A percentile compares a stretch with the other conserved stretches of the same genome.
These are phyloP conservation scores for Hemileccinum rubropunctum DNA, from an alignment of 768 basidiomycete genomes.

Conservation along the genomic window DNA sequence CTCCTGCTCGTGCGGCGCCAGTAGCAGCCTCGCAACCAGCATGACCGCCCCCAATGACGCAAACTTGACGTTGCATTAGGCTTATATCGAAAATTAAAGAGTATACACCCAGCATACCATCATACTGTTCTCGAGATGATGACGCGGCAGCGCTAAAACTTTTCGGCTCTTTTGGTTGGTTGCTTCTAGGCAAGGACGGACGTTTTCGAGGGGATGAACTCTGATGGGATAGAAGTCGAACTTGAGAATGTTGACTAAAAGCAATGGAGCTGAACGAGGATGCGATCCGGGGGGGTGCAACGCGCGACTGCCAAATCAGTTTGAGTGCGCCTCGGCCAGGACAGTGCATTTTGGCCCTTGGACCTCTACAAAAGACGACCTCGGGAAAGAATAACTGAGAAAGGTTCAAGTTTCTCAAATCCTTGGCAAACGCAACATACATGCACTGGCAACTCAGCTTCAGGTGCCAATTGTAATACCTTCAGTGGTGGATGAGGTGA, in stretches of 20 bases:
- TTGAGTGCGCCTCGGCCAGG: neutral
- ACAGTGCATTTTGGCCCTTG: slow-evolving; percentile 2
- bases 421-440: no score
- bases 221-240: neutral
- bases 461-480: no score
- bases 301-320: neutral
- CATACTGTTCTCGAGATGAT: slow-evolving; percentile 13
- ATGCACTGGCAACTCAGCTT: no score
- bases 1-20: slow-evolving; percentile 80
- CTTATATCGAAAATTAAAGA: slow-evolving; percentile 28
- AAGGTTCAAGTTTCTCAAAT: no score
- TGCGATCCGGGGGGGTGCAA: neutral
- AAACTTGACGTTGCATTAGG: slow-evolving; percentile 51
- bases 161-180: neutral
- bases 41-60: slow-evolving; percentile 89
- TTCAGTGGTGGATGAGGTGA: no score
- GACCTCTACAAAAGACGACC: no score
- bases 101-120: slow-evolving; percentile 18
- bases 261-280: neutral
- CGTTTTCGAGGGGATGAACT: neutral
- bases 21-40: slow-evolving; percentile 92
- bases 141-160: neutral
- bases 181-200: neutral
- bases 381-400: no score
- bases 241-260: neutral